Base-by-base conservation (phyloP, 1,284 basidiomycete genomes). In the Phylloporus gajari region DNA sequence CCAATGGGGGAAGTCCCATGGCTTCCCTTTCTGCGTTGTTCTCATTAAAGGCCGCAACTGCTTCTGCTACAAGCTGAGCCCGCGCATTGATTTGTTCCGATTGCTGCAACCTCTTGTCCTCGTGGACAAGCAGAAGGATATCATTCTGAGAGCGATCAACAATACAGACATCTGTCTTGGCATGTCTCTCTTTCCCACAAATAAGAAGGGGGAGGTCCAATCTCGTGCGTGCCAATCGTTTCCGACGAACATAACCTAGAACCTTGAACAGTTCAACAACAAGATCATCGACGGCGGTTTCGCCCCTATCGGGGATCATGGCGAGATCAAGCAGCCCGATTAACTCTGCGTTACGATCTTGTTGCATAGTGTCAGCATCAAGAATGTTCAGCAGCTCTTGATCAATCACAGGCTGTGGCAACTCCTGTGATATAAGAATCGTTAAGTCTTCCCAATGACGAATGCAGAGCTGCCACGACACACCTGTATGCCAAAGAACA, bases 391-490 rank as follows among this genome's bases (percentile, higher is more conserved):
- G 21, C 38, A 42, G 23, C 35, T 62, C 35, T 62, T 25, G 35
- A 40, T 27, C 53, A 19, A 70, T 60, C 6, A 69, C 73, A 72
- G 80, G 70, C 51, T 44, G 72, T 73, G 73, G 48, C 11, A 25
- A 48, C 21, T 48, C 46, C 44, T 48, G 23, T 48, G 46, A 48
- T 23, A 23, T 23, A 25, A 48, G 23, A 48, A 48, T 17, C 44
- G 35, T 35, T 35, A 17, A 21, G 35, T 35, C 35, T 35, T 35
- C 35, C 35, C 35, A 46, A 7, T 7, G 44, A 6, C 44, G 17
- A 21, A 46, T 35, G 35, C 35, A 8, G 35, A 46, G 17, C 44
- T 48, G 23, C 11, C 44, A 2, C 23, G 21, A 13, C 21, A 1
- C 23, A 48, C 46, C 21, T 25, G 46, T 23, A 48, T 5, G 17